Evolutionary conservation across 192 early-diverging fungal genomes (phyloP).

Genomic region (Physocladia obscura): DNA sequence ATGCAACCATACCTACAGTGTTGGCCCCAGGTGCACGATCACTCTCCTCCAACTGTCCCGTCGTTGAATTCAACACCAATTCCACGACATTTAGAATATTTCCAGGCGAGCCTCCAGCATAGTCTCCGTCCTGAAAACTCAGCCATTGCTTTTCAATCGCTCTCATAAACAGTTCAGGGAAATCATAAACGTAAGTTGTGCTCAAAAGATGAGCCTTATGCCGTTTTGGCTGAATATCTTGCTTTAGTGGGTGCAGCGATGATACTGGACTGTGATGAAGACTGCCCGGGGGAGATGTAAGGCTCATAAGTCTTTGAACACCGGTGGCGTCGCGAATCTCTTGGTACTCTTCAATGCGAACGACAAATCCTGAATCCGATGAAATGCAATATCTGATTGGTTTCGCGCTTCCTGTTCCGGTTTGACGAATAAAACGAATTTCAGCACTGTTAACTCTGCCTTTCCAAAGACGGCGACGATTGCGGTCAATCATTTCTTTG

Average conservation of each 20-base stretch:
- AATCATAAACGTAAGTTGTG: conserved; percentile 98
- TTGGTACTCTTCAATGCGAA: conserved; percentile 89
- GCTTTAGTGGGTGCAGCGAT: conserved; percentile 89
- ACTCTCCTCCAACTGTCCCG: conserved; percentile 70
- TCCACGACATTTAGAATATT: conserved; percentile 77
- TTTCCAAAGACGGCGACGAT: conserved; percentile 92
- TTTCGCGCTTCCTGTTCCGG: conserved; percentile 54
- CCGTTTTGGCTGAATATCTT: conserved; percentile 92
- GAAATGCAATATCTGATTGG: conserved; percentile 89
- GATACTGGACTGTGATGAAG: conserved; percentile 80
- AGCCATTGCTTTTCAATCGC: conserved; percentile 81
- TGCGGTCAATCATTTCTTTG: conserved; percentile 87
- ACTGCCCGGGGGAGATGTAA: conserved; percentile 69
- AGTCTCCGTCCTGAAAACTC: conserved; percentile 29
- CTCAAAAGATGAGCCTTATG: conserved; percentile 98
- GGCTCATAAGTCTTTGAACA: conserved; percentile 83
- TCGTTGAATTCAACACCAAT: conserved; percentile 81
- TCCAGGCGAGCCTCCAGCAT: conserved; percentile 49
- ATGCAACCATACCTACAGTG: conserved; percentile 95
- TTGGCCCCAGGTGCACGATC: conserved; percentile 83
- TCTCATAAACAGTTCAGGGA: conserved; percentile 94
- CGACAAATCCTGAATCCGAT: conserved; percentile 88
- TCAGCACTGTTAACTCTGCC: conserved; percentile 94
- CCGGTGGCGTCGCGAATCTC: conserved; percentile 79
- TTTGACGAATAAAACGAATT: conserved; percentile 88